Base-by-base conservation (phyloP, 371 early-diverging fungal species). In the Mortierella sp. region DNA sequence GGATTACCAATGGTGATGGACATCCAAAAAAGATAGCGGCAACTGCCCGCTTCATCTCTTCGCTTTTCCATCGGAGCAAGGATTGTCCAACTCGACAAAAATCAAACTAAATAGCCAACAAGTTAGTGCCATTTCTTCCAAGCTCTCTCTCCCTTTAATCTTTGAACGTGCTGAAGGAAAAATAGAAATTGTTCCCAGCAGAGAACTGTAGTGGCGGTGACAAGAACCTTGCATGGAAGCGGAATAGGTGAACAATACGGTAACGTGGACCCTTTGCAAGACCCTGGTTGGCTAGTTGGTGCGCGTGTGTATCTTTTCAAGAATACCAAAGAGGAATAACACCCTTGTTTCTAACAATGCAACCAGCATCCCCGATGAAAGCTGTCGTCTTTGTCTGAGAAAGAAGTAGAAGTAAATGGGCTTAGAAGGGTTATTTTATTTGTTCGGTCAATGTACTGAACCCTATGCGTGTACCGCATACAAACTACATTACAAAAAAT, bases 181-280 rank as follows among this genome's bases (percentile, higher is more conserved):
- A 56, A 27, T 8, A 56, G n/a, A 51, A 21, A 51, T 21, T 51
- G 51, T 51, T 38, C 60, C 32, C 32, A 27, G 16, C n/a, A 29
- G 32, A 14, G 21, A 21, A 38, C 6, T 5, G 38, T 2, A 65
- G 35, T 32, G 16, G 18, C 16, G 63, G 32, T 63, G 27, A 11
- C 58, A 35, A 21, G 32, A 6, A 35, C 21, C 14, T 4, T 63
- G 3, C 11, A 58, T 29, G 32, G 4, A 56, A 10, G 14, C 18
- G 27, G 21, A 54, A 14, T 27, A 4, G 58, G 29, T 58, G 27
- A 58, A n/a, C 4, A 63, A 56, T 56, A 10, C 41, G 41, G 68
- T 68, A 68, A 41, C 68, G 68, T 68, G 68, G 68, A 68, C 68
- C 38, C 68, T 68, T 41, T 41, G 68, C 24, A 68, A 68, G 68